phyloP scores from a whole-genome alignment of 108 stramenopile genomes.

The Nitzschia putrida region DNA sequence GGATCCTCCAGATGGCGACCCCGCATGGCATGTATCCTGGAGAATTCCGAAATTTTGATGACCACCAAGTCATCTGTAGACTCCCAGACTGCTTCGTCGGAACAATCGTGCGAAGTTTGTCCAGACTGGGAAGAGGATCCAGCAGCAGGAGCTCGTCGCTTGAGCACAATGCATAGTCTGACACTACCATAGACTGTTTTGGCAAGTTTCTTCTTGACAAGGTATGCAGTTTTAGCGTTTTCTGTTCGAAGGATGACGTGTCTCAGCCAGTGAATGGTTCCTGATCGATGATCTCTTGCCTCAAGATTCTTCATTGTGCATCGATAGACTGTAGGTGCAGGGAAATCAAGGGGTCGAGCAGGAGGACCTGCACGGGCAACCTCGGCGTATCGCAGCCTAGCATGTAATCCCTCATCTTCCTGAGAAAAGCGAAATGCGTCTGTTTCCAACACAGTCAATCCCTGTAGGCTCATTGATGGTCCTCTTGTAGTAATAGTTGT shows the following conservation, averaged over 20 bases:
- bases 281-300: conserved; percentile 58
- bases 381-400: conserved; percentile 41
- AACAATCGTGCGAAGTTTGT: conserved; percentile 51
- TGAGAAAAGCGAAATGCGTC: background rate
- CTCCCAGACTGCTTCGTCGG: conserved; percentile 68
- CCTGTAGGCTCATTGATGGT: too few relatives aligned
- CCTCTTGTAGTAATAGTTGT: too few relatives aligned
- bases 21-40: conserved; percentile 54
- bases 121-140: conserved; percentile 24
- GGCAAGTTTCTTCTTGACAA: conserved; percentile 42
- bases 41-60: conserved; percentile 75
- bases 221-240: conserved; percentile 29
- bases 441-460: too few relatives aligned
- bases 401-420: conserved; percentile 23
- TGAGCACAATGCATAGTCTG: conserved; percentile 62
- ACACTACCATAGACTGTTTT: conserved; percentile 72
- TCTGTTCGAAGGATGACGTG: conserved; percentile 38
- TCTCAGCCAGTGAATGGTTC: conserved; percentile 36
- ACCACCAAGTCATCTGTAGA: conserved; percentile 65
- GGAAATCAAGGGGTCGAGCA: conserved; percentile 69
- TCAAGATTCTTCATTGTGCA: conserved; percentile 45
- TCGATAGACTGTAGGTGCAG: conserved; percentile 56
- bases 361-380: conserved; percentile 50
- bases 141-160: conserved; percentile 1
- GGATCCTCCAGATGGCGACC: conserved; percentile 82